phyloP scores from a whole-genome alignment of 129 eudicot species.

The Flaveria brownii region DNA sequence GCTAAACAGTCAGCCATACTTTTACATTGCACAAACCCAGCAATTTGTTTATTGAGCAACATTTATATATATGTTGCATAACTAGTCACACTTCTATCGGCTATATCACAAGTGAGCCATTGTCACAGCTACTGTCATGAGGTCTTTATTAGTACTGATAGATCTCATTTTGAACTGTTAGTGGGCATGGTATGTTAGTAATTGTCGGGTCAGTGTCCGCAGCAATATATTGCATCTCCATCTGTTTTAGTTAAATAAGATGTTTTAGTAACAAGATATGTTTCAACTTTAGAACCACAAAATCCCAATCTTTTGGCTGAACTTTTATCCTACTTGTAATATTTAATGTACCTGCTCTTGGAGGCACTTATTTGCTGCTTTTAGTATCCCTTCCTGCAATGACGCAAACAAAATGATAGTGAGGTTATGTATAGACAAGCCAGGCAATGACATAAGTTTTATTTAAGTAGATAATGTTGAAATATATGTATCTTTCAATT shows the following conservation, averaged over 20 bases:
- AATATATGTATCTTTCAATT: too few relatives aligned
- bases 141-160: constrained; percentile 51
- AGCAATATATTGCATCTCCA: constrained; percentile 58
- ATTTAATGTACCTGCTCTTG: constrained; percentile 51
- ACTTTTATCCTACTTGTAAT: background rate
- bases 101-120: constrained; percentile 29
- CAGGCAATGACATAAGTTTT: background rate
- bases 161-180: constrained; percentile 60
- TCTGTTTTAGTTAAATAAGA: constrained; percentile 36
- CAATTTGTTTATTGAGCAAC: constrained; percentile 38
- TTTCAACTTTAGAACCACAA: background rate
- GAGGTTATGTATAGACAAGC: background rate
- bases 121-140: constrained; percentile 2
- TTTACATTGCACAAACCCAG: constrained; percentile 29
- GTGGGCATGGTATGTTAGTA: constrained; percentile 54
- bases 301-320: background rate
- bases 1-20: constrained; percentile 22
- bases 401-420: background rate
- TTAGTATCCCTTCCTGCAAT: constrained; percentile 74
- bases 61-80: constrained; percentile 19
- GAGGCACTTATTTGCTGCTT: constrained; percentile 77
- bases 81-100: constrained; percentile 32
- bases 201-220: constrained; percentile 44
- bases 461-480: too few relatives aligned
- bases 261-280: background rate